phyloP scores from a whole-genome alignment of 169 alveolate genomes.

The Cytauxzoon felis region DNA sequence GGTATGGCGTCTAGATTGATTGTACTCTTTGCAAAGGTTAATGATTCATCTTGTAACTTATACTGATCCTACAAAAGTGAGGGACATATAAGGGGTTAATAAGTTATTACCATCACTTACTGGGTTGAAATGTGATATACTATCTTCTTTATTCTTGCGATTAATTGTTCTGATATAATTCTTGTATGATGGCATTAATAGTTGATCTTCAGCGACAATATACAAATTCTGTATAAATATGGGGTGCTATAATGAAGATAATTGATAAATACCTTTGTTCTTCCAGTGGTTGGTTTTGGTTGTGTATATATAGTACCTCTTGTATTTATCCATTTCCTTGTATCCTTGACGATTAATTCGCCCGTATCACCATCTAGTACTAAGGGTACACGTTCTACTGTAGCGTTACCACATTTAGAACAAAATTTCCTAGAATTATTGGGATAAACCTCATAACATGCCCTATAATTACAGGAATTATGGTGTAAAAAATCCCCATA shows the following conservation, averaged over 20 bases:
- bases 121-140: constrained; percentile 42
- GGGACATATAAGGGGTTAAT: not conserved
- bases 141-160: constrained; percentile 36
- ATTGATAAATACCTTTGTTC: constrained; percentile 20
- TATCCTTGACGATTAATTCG: constrained; percentile 50
- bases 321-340: constrained; percentile 65
- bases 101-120: too few species aligned
- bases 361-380: constrained; percentile 49
- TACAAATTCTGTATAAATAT: constrained; percentile 24
- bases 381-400: constrained; percentile 67
- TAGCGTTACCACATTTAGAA: constrained; percentile 85
- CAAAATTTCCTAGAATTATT: constrained; percentile 75
- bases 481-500: not conserved
- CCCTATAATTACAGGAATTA: constrained; percentile 24
- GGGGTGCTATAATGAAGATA: not conserved
- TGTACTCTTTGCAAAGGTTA: not conserved
- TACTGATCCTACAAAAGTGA: constrained; percentile 4
- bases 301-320: constrained; percentile 70
- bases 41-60: constrained; percentile 13
- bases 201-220: constrained; percentile 63
- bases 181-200: constrained; percentile 59
- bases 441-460: constrained; percentile 66
- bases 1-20: constrained; percentile 13
- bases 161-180: constrained; percentile 36
- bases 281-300: constrained; percentile 61